These are phyloP conservation scores for Lachnellula arida DNA, from an alignment of 2,329 filamentous ascomycete species.

Conservation along the genomic window DNA sequence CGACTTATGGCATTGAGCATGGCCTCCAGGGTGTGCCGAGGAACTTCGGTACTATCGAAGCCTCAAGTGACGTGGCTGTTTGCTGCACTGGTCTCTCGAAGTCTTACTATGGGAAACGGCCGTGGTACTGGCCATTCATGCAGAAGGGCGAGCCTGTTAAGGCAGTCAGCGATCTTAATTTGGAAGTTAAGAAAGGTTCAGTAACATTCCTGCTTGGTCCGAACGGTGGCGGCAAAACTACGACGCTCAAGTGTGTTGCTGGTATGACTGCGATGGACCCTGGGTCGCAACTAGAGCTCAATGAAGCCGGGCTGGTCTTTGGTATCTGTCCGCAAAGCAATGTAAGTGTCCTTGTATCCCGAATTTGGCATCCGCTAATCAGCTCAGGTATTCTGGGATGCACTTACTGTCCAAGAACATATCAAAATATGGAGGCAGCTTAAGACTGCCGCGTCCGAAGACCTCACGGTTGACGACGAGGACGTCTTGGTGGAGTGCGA, in stretches of 20 bases:
- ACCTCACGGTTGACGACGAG: conserved; percentile 42
- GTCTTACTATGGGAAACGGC: conserved; percentile 21
- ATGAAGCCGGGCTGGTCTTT: conserved; percentile 24
- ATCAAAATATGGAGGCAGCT: conserved; percentile 57
- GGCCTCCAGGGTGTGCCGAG: conserved; percentile 47
- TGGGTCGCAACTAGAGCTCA: conserved; percentile 37
- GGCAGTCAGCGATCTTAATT: conserved; percentile 53
- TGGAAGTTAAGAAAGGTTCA: conserved; percentile 54
- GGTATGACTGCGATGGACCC: conserved; percentile 55
- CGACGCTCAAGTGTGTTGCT: conserved; percentile 59
- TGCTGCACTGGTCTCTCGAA: conserved; percentile 22
- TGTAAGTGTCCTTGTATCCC: conserved; percentile 8
- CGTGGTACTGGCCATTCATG: conserved; percentile 26
- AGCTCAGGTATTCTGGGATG: conserved; percentile 52
- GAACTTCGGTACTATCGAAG: conserved; percentile 26
- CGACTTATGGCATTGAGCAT: conserved; percentile 55
- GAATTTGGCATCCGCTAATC: conserved; percentile 31
- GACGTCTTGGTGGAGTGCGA: conserved; percentile 53
- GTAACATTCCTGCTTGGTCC: conserved; percentile 61
- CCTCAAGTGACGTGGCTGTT: conserved; percentile 23
- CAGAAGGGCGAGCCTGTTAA: conserved; percentile 41
- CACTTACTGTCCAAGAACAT: conserved; percentile 58
- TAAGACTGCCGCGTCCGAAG: conserved; percentile 42
- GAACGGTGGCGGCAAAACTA: conserved; percentile 62
- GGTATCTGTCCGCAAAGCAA: conserved; percentile 28